Percentiles rank a stretch among this genome's conserved stretches.
Conservation (phyloP, 768 basidiomycete genomes). For the Amanita jacksonii region DNA sequence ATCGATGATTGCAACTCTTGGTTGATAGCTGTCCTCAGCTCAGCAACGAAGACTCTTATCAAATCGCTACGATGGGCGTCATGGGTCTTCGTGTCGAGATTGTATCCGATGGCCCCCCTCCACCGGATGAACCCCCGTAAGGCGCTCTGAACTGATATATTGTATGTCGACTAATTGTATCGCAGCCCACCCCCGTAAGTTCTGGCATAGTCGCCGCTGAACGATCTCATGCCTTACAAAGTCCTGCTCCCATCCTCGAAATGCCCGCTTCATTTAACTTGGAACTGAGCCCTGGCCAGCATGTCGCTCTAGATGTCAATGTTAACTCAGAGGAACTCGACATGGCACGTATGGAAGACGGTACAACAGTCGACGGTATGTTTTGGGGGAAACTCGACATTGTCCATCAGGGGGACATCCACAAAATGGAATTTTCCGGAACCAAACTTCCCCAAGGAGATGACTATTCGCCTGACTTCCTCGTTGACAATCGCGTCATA, state of each 20-base stretch:
- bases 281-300: slow-evolving; percentile 70
- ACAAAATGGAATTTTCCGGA: slow-evolving; percentile 76
- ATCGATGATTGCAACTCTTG: slow-evolving; percentile 4
- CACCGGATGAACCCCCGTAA: slow-evolving; percentile 77
- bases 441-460: slow-evolving; percentile 58
- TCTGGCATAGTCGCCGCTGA: no score
- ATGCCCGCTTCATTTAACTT: slow-evolving; percentile 84
- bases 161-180: slow-evolving; percentile 13
- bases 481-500: slow-evolving; percentile 71
- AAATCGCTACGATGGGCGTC: slow-evolving; percentile 79
- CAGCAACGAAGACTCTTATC: slow-evolving; percentile 79
- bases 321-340: slow-evolving; percentile 77
- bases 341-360: slow-evolving; percentile 89
- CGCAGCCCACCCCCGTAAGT: not conserved
- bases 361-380: slow-evolving; percentile 72
- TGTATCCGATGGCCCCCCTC: slow-evolving; percentile 76
- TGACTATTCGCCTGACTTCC: slow-evolving; percentile 55
- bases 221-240: slow-evolving; percentile 13
- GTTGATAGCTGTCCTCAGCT: slow-evolving; percentile 35
- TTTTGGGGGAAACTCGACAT: slow-evolving; percentile 88
- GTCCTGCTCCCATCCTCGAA: slow-evolving; percentile 66
- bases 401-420: slow-evolving; percentile 66
- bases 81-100: slow-evolving; percentile 82
- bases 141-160: slow-evolving; percentile 21
- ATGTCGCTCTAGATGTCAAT: slow-evolving; percentile 71